A percentile compares a stretch with the other conserved stretches of the same genome.
phyloP scores from a whole-genome alignment of 208 protist species.

The Acanthamoeba healyi region DNA sequence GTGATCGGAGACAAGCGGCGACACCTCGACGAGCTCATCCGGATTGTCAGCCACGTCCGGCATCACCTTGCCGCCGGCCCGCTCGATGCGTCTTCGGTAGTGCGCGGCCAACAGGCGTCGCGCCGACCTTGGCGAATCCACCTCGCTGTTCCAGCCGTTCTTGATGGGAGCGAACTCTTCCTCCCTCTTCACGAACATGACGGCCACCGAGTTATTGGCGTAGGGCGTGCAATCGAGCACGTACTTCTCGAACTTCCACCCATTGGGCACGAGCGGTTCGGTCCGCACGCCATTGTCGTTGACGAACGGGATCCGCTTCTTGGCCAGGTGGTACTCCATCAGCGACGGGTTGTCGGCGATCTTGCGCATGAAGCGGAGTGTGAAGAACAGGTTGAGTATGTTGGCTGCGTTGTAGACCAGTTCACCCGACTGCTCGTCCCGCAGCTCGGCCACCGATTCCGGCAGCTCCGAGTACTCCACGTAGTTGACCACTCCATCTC shows the following conservation, averaged over 20 bases:
- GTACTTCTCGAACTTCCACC: constrained; percentile 66
- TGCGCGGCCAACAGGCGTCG: not conserved
- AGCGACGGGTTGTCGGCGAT: constrained; percentile 28
- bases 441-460: constrained; percentile 2
- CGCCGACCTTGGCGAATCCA: constrained; percentile 22
- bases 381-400: constrained; percentile 66
- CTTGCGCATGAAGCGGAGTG: constrained; percentile 38
- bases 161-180: constrained; percentile 59
- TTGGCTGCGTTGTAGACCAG: constrained; percentile 69
- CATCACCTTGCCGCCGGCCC: not conserved
- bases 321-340: constrained; percentile 46
- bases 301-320: constrained; percentile 51
- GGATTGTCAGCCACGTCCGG: not conserved
- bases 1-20: not conserved
- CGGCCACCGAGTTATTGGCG: constrained; percentile 57
- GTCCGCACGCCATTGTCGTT: constrained; percentile 46
- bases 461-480: constrained; percentile 39
- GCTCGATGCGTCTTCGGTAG: not conserved
- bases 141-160: constrained; percentile 35
- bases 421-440: constrained; percentile 22
- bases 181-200: constrained; percentile 42
- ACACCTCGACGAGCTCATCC: not conserved
- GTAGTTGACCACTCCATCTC: constrained; percentile 6
- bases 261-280: not conserved
- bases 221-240: constrained; percentile 34